Conservation (phyloP, 31 red algal species). For the Odonthalia washingtoniensis region DNA sequence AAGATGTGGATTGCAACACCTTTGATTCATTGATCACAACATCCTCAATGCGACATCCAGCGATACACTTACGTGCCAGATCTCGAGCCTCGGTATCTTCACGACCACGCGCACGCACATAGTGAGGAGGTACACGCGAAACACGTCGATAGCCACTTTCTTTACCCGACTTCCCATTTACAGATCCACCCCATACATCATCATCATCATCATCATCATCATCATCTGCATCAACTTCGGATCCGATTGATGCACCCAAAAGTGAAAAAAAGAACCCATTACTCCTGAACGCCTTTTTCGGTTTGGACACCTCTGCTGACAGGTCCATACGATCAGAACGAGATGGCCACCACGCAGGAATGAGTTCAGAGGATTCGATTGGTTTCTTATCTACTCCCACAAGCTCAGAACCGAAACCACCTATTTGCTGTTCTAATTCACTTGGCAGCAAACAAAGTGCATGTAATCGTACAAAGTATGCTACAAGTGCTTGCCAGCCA, state of each 20-base stretch:
- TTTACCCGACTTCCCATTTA: slow-evolving; percentile 7
- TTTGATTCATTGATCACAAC: slow-evolving; percentile 84
- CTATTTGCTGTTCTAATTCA: slow-evolving; percentile 69
- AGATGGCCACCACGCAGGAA: slow-evolving; percentile 91
- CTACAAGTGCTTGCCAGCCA: slow-evolving; percentile 85
- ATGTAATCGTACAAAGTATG: slow-evolving; percentile 78
- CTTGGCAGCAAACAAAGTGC: slow-evolving; percentile 76
- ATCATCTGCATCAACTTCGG: slow-evolving; percentile 70
- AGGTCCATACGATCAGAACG: slow-evolving; percentile 5
- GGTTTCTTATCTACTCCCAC: slow-evolving; percentile 39
- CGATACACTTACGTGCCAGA: slow-evolving; percentile 83
- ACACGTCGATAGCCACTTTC: slow-evolving; percentile 15
- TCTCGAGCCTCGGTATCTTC: slow-evolving; percentile 84
- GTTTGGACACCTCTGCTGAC: slow-evolving; percentile 40
- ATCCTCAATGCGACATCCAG: slow-evolving; percentile 78
- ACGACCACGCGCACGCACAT: slow-evolving; percentile 49
- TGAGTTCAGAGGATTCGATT: slow-evolving; percentile 44
- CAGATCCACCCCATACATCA: not conserved
- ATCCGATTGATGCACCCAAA: slow-evolving; percentile 74
- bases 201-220: slow-evolving; percentile 57
- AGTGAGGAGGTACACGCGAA: slow-evolving; percentile 49
- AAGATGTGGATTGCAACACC: slow-evolving; percentile 68
- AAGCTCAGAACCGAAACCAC: slow-evolving; percentile 74
- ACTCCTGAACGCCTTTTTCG: slow-evolving; percentile 28
- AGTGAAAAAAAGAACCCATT: slow-evolving; percentile 77